Evolutionary conservation across 441 rosid genomes (phyloP).

Genomic region (Erodium moschatum): DNA sequence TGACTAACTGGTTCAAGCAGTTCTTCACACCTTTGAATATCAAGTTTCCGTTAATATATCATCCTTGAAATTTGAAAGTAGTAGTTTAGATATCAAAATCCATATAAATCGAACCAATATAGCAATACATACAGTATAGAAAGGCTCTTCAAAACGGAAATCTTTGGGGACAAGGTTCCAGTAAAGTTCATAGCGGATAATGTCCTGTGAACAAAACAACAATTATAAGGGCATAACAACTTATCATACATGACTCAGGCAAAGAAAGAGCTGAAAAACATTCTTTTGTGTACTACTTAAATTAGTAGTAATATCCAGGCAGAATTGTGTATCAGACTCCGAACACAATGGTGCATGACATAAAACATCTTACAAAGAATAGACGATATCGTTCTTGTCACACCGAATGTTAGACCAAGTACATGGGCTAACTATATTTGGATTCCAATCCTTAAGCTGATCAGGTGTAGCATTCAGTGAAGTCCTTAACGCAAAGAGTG

Average conservation of each 20-base stretch:
- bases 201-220: slow-evolving; percentile 43
- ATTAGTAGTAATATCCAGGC: no score
- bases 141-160: slow-evolving; percentile 81
- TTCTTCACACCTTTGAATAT: no score
- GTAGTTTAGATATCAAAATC: slow-evolving; percentile 21
- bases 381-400: background rate
- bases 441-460: slow-evolving; percentile 4
- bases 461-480: background rate
- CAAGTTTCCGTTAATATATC: background rate
- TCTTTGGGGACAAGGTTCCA: slow-evolving; percentile 86
- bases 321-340: no score
- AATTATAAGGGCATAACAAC: background rate
- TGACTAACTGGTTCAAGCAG: no score
- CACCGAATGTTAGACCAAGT: background rate
- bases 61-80: background rate
- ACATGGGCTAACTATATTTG: background rate
- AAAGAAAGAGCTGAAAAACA: background rate
- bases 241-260: background rate
- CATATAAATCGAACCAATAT: background rate
- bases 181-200: slow-evolving; percentile 83
- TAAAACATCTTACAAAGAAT: background rate
- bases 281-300: background rate
- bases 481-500: background rate
- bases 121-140: slow-evolving; percentile 13
- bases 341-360: no score